Evolutionary conservation across 2,329 filamentous ascomycete genomes (phyloP), one percentile per base, ranked within the genome.

Genomic region (Colletotrichum sublineola): DNA sequence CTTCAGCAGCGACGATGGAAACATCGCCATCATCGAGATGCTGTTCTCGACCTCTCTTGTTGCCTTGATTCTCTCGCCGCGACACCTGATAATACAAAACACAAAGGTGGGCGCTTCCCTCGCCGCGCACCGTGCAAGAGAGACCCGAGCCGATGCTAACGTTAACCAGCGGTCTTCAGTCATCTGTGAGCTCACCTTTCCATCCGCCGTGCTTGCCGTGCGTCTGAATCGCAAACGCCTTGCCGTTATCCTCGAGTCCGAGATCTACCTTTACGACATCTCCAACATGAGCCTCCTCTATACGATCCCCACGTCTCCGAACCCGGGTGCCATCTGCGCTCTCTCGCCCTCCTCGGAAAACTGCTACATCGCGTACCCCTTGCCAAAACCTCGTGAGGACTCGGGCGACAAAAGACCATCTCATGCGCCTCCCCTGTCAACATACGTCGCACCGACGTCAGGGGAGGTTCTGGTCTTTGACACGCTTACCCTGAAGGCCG

Each of bases 201-300:
- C 96, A 15, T 97, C 95, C n/a, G 95, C 95, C 62, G 95, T 99
- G 14, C 89, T 98, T 52, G 95, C 96, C 29, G 94, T 99, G 71
- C 93, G 95, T 75, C 86, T 99, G 78, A 99, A 99, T 82, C 90
- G 96, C 76, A 98, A 98, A 82, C 92, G 96, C 48, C 88, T 99
- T 36, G 94, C 96, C 15, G 95, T 99, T 42, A 92, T 98, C 18
- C 88, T 98, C 68, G 96, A 99, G 81, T 95, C 97, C 77, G 93
- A 97, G 80, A 97, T 98, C 74, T 99, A 98, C 83, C 89, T 99
- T 61, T 99, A 99, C 85, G 96, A 99, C 81, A 98, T 99, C 76
- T 95, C 95, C 83, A 98, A 98, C 80, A 98, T 99, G 96, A 96
- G 93, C 78, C 90, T 98, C 71, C 87, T 98, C 52, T 93, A 95